Base-by-base conservation (phyloP, 2,329 filamentous ascomycete genomes). In the Sporothrix luriei region DNA sequence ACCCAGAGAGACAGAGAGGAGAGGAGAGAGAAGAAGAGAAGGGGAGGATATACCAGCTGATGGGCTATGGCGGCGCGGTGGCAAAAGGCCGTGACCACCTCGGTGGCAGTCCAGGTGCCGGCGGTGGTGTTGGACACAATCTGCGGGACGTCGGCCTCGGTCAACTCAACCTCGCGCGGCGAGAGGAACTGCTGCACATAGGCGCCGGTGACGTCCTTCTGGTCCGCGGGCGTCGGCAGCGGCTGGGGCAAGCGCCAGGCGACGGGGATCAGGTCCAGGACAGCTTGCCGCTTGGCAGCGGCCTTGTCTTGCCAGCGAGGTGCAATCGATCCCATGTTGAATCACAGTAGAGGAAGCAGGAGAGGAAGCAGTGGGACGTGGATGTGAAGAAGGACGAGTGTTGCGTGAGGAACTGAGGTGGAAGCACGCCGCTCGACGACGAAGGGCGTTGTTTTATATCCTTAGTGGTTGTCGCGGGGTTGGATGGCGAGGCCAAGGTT, bases 1-100 rank as follows among this genome's bases (percentile, higher is more conserved):
- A 29, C 29, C 5, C 29, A 9, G 6, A 7, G 33, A 33, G 33
- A 33, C 0, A 11, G 33, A 24, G 13, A 26, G 11, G 33, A 9
- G 2, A 46, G 11, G 4, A n/a, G 29, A 55, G 24, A 33, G 5
- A 24, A 9, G 29, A n/a, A 33, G 5, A 24, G 6, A n/a, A n/a
- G n/a, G 62, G 16, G 19, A 2, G 14, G 3, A 26, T n/a, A 9
- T 52, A 71, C 70, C 68, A 70, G 64, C 48, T 73, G 72, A 21
- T 73, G 71, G 1, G 70, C 69, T 9, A 73, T 24, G n/a, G 71
- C 66, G 5, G 72, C 72, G 14, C 72, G 68, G 40, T 72, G 66
- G 66, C 69, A 71, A 54, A 73, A 73, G 11, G 72, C 72, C 24
- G 49, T 48, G 40, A 68, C 62, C 16, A 72, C 71, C 9, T 70